These are phyloP conservation scores for Camillea tinctor DNA, from an alignment of 2,329 filamentous ascomycete species.

Conservation along the genomic window DNA sequence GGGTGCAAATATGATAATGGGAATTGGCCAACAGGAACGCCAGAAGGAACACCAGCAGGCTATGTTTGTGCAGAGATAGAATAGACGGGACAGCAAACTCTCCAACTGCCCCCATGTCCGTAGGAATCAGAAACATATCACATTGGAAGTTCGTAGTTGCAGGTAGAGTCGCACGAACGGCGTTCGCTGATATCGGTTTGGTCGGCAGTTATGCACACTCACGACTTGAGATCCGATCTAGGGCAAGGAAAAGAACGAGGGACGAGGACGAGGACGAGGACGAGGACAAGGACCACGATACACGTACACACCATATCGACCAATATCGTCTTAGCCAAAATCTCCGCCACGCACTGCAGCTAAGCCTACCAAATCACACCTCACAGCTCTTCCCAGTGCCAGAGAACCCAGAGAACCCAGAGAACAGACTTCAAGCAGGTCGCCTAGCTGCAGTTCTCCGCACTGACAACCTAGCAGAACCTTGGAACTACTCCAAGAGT, in stretches of 20 bases:
- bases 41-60: conserved; percentile 11
- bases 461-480: not conserved
- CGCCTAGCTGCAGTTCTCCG: not conserved
- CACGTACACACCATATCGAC: not conserved
- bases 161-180: conserved; percentile 17
- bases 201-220: conserved; percentile 20
- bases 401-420: no score
- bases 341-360: not conserved
- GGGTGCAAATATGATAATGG: conserved; percentile 11
- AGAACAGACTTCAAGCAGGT: not conserved
- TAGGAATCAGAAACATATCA: conserved; percentile 8
- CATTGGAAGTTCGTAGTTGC: conserved; percentile 18
- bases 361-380: not conserved
- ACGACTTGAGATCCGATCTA: conserved; percentile 4
- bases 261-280: no score
- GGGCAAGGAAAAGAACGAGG: conserved; percentile 5
- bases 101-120: conserved; percentile 22
- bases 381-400: not conserved
- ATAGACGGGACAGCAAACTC: conserved; percentile 21
- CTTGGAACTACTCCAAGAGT: not conserved
- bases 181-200: conserved; percentile 14
- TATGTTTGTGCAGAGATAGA: conserved; percentile 12
- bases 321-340: not conserved
- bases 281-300: not conserved
- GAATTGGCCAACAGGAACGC: conserved; percentile 17